Evolutionary conservation across 2,329 filamentous ascomycete species (phyloP).

Genomic region (Xylariaceae sp.): DNA sequence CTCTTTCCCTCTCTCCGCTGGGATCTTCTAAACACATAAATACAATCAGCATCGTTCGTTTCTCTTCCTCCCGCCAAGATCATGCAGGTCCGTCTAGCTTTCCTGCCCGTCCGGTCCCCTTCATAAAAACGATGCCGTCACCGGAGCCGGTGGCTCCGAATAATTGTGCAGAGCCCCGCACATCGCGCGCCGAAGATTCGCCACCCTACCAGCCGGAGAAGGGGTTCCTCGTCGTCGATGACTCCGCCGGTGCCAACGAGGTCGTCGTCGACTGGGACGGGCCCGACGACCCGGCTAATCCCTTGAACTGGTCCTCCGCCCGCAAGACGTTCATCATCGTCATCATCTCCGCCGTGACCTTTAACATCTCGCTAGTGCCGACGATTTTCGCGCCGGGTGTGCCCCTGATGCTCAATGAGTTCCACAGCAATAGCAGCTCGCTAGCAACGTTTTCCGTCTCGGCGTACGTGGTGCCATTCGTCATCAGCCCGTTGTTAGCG

Average conservation of each 20-base stretch:
- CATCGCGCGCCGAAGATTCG: background rate
- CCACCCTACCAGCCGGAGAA: constrained; percentile 5
- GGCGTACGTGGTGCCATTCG: constrained; percentile 20
- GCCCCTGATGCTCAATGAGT: constrained; percentile 15
- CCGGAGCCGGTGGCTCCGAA: background rate
- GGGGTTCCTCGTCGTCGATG: constrained; percentile 4
- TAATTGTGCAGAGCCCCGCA: background rate
- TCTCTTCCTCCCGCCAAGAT: background rate
- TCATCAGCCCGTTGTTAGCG: constrained; percentile 15
- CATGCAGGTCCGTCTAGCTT: background rate
- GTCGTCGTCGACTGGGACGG: constrained; percentile 17
- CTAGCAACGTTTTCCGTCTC: constrained; percentile 20
- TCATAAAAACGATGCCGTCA: background rate
- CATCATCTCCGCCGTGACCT: constrained; percentile 12
- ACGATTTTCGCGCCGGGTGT: constrained; percentile 23
- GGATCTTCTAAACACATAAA: too few species aligned
- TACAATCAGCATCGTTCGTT: background rate
- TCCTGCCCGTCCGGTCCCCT: background rate
- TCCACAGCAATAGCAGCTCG: constrained; percentile 13
- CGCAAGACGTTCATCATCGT: constrained; percentile 13
- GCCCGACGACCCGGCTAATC: constrained; percentile 13
- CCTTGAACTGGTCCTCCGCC: constrained; percentile 12
- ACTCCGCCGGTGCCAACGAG: background rate
- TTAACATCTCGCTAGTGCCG: constrained; percentile 18
- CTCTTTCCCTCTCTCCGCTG: background rate